Base-by-base conservation (phyloP, 768 basidiomycete species). In the Galerina marginata region DNA sequence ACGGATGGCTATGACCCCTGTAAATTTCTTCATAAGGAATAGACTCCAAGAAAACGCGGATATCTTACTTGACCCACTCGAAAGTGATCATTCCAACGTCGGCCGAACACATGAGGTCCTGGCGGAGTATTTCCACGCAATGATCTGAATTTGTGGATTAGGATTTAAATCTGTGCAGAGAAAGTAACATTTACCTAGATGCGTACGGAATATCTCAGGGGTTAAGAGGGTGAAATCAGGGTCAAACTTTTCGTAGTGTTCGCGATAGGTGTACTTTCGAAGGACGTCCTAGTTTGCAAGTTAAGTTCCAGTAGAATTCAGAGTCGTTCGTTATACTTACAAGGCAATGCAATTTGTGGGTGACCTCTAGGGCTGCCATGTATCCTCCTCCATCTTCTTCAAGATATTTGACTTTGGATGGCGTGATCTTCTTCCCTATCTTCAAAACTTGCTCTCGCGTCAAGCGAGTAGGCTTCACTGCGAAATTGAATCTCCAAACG, bases 21-120 rank as follows among this genome's bases (percentile, higher is more conserved):
- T 25, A 14, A 39, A 20, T 40, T 25, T 9, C 6, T 14, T 7
- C 29, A 9, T 51, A 14, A 61, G 60, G 25, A 12, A 36, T 11
- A n/a, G 15, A 37, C 14, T 20, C 9, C 38, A n/a, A n/a, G 12
- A 25, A n/a, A 12, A 25, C 25, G 14, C 12, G 20, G 7, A 36
- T 37, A 16, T 33, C 54, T 16, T 61, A 61, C 60, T 25, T 50
- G 40, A 61, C 60, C 60, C 60, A 61, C 45, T 61, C 60, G 42
- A 49, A 61, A 20, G 60, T 56, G 45, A 61, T 44, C 55, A 61
- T 56, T 11, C 47, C 60, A 25, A 53, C 55, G 16, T 61, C 60
- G 6, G 60, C 60, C 6, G 54, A 45, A 25, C 60, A 61, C 53
- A 61, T 61, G 25, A 61, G 16, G 15, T 56, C 39, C 50, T 61